Evolutionary conservation across 352 stramenopile genomes (phyloP).

Genomic region (Phytophthora chlamydospora): DNA sequence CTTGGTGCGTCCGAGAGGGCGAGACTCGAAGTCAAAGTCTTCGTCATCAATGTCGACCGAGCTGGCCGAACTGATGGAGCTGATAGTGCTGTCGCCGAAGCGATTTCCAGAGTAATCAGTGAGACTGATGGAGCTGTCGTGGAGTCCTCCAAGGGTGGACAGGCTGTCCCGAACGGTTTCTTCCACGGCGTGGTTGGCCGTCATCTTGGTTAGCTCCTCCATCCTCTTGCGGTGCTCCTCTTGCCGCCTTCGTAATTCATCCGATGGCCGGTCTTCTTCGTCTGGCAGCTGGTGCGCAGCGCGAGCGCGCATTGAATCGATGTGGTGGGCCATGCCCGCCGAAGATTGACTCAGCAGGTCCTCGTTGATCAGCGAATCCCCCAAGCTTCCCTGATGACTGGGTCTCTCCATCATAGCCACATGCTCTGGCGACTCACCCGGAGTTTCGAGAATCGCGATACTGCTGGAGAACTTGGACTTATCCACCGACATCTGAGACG

Average conservation of each 20-base stretch:
- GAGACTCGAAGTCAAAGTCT: slow-evolving; percentile 49
- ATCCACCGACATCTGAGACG: slow-evolving; percentile 33
- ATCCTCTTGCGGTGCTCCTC: slow-evolving; percentile 67
- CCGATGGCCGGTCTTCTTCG: slow-evolving; percentile 46
- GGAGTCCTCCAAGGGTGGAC: slow-evolving; percentile 48
- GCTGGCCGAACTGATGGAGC: slow-evolving; percentile 23
- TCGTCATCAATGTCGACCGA: slow-evolving; percentile 39
- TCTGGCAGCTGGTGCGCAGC: slow-evolving; percentile 35
- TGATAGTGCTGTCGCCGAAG: slow-evolving; percentile 31
- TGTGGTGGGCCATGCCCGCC: slow-evolving; percentile 47
- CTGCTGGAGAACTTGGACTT: slow-evolving; percentile 38
- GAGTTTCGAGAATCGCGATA: slow-evolving; percentile 36
- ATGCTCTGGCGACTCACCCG: slow-evolving; percentile 28
- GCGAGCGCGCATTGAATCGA: slow-evolving; percentile 38
- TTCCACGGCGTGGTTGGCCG: slow-evolving; percentile 38
- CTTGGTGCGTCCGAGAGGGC: slow-evolving; percentile 45
- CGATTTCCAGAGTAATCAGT: slow-evolving; percentile 24
- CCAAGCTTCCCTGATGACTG: slow-evolving; percentile 36
- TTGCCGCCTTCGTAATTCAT: slow-evolving; percentile 53
- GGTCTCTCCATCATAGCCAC: slow-evolving; percentile 44
- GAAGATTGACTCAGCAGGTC: slow-evolving; percentile 53
- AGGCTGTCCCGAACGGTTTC: slow-evolving; percentile 52
- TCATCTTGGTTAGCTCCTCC: slow-evolving; percentile 61
- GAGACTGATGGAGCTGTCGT: slow-evolving; percentile 44
- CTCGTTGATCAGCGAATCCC: slow-evolving; percentile 42